Evolutionary conservation across 352 stramenopile species (phyloP).

Genomic region (Phytophthora pluvialis): DNA sequence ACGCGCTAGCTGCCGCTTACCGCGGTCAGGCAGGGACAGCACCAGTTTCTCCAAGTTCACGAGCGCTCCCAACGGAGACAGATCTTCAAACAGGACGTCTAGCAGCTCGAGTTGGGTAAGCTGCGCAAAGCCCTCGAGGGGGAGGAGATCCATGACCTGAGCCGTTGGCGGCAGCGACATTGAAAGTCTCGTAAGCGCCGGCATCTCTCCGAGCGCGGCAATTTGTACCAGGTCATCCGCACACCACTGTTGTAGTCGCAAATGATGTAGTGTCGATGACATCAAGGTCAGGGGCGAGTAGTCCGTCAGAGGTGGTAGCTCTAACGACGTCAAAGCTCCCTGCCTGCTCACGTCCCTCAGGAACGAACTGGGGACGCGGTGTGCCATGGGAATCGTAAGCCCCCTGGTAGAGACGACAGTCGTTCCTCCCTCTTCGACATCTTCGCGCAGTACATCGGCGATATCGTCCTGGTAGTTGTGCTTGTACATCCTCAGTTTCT

Average conservation of each 20-base stretch:
- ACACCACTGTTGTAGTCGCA: conserved; percentile 52
- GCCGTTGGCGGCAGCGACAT: conserved; percentile 46
- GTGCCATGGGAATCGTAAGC: conserved; percentile 37
- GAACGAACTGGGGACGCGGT: conserved; percentile 47
- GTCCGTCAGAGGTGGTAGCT: conserved; percentile 42
- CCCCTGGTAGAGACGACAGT: conserved; percentile 27
- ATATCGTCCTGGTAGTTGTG: conserved; percentile 50
- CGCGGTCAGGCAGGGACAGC: conserved; percentile 49
- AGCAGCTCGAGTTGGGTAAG: conserved; percentile 57
- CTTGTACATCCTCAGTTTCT: conserved; percentile 48
- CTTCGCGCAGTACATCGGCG: conserved; percentile 34
- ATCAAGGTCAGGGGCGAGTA: conserved; percentile 39
- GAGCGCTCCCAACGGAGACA: conserved; percentile 48
- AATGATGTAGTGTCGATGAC: conserved; percentile 37
- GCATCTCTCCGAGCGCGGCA: conserved; percentile 34
- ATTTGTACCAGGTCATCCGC: conserved; percentile 48
- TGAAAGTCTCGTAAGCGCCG: conserved; percentile 35
- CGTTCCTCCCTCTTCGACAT: conserved; percentile 36
- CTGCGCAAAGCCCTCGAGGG: conserved; percentile 47
- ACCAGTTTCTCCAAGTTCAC: conserved; percentile 58
- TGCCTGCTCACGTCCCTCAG: conserved; percentile 35
- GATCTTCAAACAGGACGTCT: conserved; percentile 58
- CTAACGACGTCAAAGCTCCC: conserved; percentile 35
- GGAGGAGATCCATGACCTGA: conserved; percentile 48
- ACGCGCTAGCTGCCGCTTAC: conserved; percentile 49